Evolutionary conservation across 1,139 yeast genomes (phyloP).

Genomic region (Hansenula lynferdii): DNA sequence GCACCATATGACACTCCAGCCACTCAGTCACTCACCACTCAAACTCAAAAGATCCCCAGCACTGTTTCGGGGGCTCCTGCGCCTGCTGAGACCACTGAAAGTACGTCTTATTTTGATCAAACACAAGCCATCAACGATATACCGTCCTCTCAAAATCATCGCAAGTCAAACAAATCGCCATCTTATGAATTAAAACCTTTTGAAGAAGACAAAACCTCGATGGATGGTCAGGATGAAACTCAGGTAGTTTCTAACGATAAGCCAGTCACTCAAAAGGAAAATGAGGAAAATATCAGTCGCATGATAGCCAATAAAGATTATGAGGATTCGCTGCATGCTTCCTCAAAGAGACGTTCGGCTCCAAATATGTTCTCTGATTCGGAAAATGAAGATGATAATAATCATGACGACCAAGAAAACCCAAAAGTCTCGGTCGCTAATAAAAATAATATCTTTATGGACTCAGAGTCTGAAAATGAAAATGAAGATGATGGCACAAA

Average conservation of each 20-base stretch:
- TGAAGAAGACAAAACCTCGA: too few relatives aligned
- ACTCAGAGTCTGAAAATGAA: constrained; percentile 2
- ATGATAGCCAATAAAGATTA: too few relatives aligned
- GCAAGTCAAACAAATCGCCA: neutral
- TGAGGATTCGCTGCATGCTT: too few relatives aligned
- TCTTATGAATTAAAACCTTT: neutral
- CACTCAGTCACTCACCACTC: neutral
- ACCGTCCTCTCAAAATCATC: neutral
- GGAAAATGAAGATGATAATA: neutral
- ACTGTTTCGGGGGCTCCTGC: too few relatives aligned
- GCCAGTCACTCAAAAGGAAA: constrained; percentile 5
- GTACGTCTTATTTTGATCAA: neutral
- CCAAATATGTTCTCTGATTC: neutral
- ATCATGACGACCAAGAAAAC: neutral
- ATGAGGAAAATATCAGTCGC: too few relatives aligned
- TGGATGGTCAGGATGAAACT: neutral
- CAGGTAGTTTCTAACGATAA: neutral
- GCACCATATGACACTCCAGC: too few relatives aligned
- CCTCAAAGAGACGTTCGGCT: too few relatives aligned
- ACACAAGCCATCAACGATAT: neutral
- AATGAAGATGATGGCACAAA: constrained; percentile 6
- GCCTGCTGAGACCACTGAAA: too few relatives aligned
- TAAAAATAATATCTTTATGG: constrained; percentile 12
- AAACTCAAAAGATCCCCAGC: neutral
- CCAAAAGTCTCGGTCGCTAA: neutral